Base-by-base conservation (phyloP, 371 early-diverging fungal genomes). In the Zychaea mexicana region DNA sequence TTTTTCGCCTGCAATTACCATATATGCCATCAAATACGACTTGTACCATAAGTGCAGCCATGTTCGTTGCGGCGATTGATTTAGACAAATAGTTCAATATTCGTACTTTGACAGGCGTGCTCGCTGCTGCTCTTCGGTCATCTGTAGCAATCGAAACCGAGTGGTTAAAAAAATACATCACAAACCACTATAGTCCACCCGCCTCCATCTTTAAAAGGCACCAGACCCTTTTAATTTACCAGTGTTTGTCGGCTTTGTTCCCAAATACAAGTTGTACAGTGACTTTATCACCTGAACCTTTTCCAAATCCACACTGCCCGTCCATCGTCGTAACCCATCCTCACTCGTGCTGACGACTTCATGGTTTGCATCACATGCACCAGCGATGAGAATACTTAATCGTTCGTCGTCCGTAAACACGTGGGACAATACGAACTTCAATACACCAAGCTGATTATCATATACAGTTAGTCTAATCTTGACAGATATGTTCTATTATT, bases 21-120 rank as follows among this genome's bases (percentile, higher is more conserved):
- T 90, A 91, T 15, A 94, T 75, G 24, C 90, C 88, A 78, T 93
- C 95, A 69, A 93, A 92, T 5, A 88, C 73, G 8, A 90, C 88
- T 62, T 92, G 91, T 0, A 93, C 71, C 69, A 90, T 85, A 0
- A 76, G 71, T 4, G 90, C 82, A n/a, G 88, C 78, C 65, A 82
- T 74, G 45, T 86, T 91, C 1, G 92, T 75, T 12, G 91, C 93
- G 4, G 65, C 57, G 24, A 81, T 82, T 1, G 92, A 92, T 62
- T 87, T 89, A 22, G 72, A 61, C 24, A 94, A 68, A 32, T 84
- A 88, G 4, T 82, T 79, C 65, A 94, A 63, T 3, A 92, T 74
- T 33, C 84, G 84, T 6, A 83, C 70, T 68, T 92, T 92, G 49
- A 92, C 74, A 12, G 81, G 45, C 54, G 73, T 77, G 0, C 85